Evolutionary conservation across 2,329 filamentous ascomycete genomes (phyloP), one percentile per base, ranked within the genome.

Genomic region (Proliferodiscus dingleyae): DNA sequence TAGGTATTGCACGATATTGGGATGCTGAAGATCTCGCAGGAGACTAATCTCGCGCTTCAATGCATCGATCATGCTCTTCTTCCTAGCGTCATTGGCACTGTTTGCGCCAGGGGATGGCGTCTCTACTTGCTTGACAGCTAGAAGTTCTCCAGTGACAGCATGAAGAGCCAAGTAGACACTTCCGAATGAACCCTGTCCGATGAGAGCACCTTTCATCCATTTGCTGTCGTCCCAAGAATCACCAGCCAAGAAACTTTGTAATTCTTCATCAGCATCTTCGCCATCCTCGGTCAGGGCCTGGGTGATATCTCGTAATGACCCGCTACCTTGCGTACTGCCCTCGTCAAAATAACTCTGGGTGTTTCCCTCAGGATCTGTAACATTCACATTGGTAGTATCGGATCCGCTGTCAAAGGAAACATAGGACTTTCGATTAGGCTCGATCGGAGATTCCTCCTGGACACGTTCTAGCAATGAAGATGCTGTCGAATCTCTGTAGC

Each of bases 151-250:
- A 15, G 93, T 98, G 44, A 98, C 86, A 41, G 93, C 88, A 65
- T 98, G 93, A 24, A 98, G 76, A 21, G 93, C 93, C 39, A 98
- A 77, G 68, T 94, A 98, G 43, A 98, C 93, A 58, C 85, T 90
- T 60, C 93, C 93, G 61, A 98, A 98, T 4, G 90, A 96, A 52
- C 93, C 93, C 68, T 96, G 89, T 24, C 93, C 93, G 56, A 98
- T 98, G 52, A 97, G 75, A 24, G 91, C 90, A 62, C 93, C 93
- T 72, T 97, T 96, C 89, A 98, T 97, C 87, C 94, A 98, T 67
- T 95, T 95, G 71, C 91, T 87, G 52, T 95, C 90, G 54, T 94
- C 90, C 82, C 93, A 97, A 7, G 89, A 94, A 63, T 96, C 89
- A 53, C 89, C 88, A 26, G 89, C 83, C 32, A 97, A 75, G 73